Base-by-base conservation (phyloP, 371 early-diverging fungal species). In the Mortierella sp. region DNA sequence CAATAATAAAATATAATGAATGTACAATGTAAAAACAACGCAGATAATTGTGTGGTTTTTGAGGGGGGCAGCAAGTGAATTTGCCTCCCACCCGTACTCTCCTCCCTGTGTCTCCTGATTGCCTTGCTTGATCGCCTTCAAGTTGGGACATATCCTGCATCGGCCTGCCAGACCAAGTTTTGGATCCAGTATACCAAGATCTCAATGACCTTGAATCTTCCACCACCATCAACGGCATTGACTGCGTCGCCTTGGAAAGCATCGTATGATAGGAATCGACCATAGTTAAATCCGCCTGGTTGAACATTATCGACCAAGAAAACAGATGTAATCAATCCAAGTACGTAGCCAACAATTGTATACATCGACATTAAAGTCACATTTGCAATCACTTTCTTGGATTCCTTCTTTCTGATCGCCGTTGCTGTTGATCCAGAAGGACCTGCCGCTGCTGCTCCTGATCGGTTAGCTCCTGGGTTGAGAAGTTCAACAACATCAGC, bases 91-190 rank as follows among this genome's bases (percentile, higher is more conserved):
- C 51, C 17, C 51, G 5, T 22, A 56, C 23, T 57, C 17, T 57
- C 34, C 17, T 34, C 17, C 43, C 10, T 42, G 26, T 26, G 43
- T 60, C 43, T 17, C 22, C 13, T 40, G 19, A 13, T 22, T 3
- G 10, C 17, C 13, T 35, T 59, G 26, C n/a, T 61, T 22, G 9
- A 10, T 8, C 8, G 9, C 13, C 43, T 63, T 66, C 56, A 76
- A 8, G 77, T 76, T 19, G 77, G 72, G 1, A 71, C 68, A 53
- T 32, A 71, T 3, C 61, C 72, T 10, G 64, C 78, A n/a, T 79
- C 79, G 37, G 65, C 74, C n/a, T 73, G 79, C 70, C 66, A 79
- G 55, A 79, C 70, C 28, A 79, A 59, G 67, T 79, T 79, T 55
- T 79, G 73, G 10, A 79, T 61, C 79, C 79, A 79, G 61, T 73